Percentiles rank a stretch among this genome's conserved stretches.
Evolutionary conservation across 176 grass and related monocot genomes (phyloP).

Genomic region (Hyparrhenia diplandra): DNA sequence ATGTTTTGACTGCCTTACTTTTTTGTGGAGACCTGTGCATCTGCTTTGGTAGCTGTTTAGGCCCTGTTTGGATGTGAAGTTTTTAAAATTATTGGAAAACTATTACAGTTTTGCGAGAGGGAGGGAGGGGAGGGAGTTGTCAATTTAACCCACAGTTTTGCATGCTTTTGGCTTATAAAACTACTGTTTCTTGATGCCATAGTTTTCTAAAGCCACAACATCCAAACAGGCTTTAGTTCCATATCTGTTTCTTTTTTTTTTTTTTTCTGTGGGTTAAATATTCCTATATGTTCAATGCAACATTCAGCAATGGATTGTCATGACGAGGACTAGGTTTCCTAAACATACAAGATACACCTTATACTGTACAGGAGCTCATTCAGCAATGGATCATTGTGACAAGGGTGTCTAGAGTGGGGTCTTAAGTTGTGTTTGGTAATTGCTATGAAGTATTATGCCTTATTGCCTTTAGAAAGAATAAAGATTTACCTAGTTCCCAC

Average conservation of each 20-base stretch:
- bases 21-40: neutral
- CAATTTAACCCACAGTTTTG: too few relatives aligned
- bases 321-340: too few relatives aligned
- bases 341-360: too few relatives aligned
- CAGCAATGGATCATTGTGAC: neutral
- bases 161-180: too few relatives aligned
- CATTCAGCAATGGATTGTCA: too few relatives aligned
- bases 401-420: neutral
- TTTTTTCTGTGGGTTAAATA: too few relatives aligned
- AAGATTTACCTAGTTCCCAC: neutral
- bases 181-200: too few relatives aligned
- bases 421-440: constrained; percentile 12
- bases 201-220: too few relatives aligned
- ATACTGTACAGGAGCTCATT: neutral
- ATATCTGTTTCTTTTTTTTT: too few relatives aligned
- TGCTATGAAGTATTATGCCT: constrained; percentile 23
- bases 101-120: too few relatives aligned
- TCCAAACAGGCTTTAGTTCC: neutral
- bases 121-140: too few relatives aligned
- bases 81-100: neutral
- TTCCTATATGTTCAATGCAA: too few relatives aligned
- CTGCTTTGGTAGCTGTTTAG: neutral
- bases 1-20: constrained; percentile 10
- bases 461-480: neutral
- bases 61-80: neutral